phyloP scores from a whole-genome alignment of 345 rosid species.

The Excoecaria agallocha region DNA sequence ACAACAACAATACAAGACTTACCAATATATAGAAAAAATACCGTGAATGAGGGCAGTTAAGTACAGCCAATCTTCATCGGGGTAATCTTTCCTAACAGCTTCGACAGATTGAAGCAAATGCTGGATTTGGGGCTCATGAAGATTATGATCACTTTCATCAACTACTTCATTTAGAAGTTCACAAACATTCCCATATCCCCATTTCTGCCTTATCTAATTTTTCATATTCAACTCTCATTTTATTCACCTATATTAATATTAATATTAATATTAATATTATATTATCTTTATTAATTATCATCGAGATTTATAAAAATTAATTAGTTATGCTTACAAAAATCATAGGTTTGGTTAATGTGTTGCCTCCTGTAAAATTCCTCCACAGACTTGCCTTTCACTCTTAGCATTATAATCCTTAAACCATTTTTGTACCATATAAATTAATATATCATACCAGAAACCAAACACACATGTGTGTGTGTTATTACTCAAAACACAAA shows the following conservation, averaged over 20 bases:
- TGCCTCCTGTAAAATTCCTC: constrained; percentile 55
- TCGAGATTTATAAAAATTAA: not conserved
- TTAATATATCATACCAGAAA: too few species aligned
- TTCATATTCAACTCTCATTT: constrained; percentile 49
- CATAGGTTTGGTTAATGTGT: constrained; percentile 62
- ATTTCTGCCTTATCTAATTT: constrained; percentile 46
- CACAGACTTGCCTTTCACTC: constrained; percentile 49
- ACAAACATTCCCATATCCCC: constrained; percentile 76
- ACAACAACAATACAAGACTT: constrained; percentile 6
- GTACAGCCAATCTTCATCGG: constrained; percentile 59
- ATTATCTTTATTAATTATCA: too few species aligned
- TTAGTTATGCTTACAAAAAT: constrained; percentile 41
- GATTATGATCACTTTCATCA: constrained; percentile 59
- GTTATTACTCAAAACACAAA: too few species aligned
- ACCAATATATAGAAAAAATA: constrained; percentile 43
- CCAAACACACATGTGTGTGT: too few species aligned
- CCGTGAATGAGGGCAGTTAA: constrained; percentile 67
- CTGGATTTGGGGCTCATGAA: constrained; percentile 67
- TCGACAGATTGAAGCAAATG: constrained; percentile 69
- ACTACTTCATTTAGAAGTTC: constrained; percentile 56
- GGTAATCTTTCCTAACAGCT: constrained; percentile 62
- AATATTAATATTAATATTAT: too few species aligned
- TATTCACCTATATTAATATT: constrained; percentile 44
- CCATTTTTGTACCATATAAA: not conserved
- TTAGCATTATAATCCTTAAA: constrained; percentile 49